A percentile compares a stretch with the other conserved stretches of the same genome.
Evolutionary conservation across 1,284 basidiomycete genomes (phyloP).

Genomic region (Boletus smithii): DNA sequence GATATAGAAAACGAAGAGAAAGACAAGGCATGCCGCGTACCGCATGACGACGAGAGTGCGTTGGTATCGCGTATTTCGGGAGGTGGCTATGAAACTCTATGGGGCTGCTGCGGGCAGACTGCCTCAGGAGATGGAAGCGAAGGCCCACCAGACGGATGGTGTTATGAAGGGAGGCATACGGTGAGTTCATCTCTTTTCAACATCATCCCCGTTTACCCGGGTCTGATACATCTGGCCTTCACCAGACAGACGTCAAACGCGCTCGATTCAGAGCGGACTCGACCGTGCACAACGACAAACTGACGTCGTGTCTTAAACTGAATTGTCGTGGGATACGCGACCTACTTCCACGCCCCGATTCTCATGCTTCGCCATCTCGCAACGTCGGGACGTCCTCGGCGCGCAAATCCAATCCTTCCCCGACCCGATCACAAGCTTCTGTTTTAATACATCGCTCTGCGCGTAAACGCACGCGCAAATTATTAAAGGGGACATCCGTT

Average conservation of each 20-base stretch:
- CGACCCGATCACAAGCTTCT: conserved; percentile 25
- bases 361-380: conserved; percentile 6
- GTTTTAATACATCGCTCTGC: conserved; percentile 5
- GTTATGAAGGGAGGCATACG: conserved; percentile 76
- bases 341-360: conserved; percentile 27
- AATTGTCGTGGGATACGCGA: conserved; percentile 49
- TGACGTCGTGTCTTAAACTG: conserved; percentile 52
- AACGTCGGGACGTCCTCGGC: conserved; percentile 8
- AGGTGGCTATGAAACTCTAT: conserved; percentile 51
- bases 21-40: conserved; percentile 51
- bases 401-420: conserved; percentile 28
- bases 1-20: conserved; percentile 51
- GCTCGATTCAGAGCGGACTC: conserved; percentile 76
- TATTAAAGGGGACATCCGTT: conserved; percentile 19
- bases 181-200: conserved; percentile 40
- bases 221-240: neutral
- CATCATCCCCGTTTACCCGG: too few species aligned
- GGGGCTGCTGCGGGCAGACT: conserved; percentile 66
- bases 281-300: conserved; percentile 61
- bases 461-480: conserved; percentile 28
- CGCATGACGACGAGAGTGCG: conserved; percentile 53
- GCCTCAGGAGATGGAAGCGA: conserved; percentile 72
- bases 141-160: conserved; percentile 80
- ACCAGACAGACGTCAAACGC: conserved; percentile 65
- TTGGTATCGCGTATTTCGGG: conserved; percentile 44